Conservation (phyloP, 192 early-diverging fungal species). For the Coemansia javaensis region DNA sequence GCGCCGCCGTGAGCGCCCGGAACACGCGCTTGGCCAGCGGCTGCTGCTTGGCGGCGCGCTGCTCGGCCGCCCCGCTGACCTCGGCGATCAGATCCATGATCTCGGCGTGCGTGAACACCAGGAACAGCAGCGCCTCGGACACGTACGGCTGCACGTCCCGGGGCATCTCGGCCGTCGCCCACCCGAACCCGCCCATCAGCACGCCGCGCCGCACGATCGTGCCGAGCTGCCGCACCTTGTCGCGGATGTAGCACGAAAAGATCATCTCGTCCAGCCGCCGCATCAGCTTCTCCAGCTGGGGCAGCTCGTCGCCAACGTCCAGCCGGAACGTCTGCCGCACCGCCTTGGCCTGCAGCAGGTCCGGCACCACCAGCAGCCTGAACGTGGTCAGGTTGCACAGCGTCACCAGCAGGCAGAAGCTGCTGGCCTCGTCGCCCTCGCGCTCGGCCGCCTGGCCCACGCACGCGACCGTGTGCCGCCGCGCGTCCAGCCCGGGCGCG, state of each 20-base stretch:
- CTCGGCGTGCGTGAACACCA: constrained; percentile 89
- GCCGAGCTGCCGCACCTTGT: constrained; percentile 62
- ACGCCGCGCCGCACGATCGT: constrained; percentile 76
- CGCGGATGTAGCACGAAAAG: constrained; percentile 82
- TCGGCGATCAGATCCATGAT: constrained; percentile 72
- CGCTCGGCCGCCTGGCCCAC: constrained; percentile 3
- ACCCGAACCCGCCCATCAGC: constrained; percentile 82
- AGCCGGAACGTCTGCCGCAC: constrained; percentile 56
- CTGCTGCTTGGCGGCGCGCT: constrained; percentile 53
- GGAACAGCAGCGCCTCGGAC: constrained; percentile 73
- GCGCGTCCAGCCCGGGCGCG: constrained; percentile 1
- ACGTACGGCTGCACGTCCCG: constrained; percentile 86
- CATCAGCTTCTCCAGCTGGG: constrained; percentile 67
- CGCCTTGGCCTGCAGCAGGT: constrained; percentile 68
- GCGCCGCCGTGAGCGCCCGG: constrained; percentile 61
- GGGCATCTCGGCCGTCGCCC: constrained; percentile 66
- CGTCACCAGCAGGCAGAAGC: constrained; percentile 62
- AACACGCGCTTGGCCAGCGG: constrained; percentile 74
- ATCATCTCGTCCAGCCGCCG: constrained; percentile 76
- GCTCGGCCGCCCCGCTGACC: constrained; percentile 43
- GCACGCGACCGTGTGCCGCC: constrained; percentile 24
- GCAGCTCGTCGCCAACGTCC: constrained; percentile 51
- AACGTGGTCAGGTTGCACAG: constrained; percentile 80
- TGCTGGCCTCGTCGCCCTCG: constrained; percentile 19
- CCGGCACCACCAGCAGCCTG: constrained; percentile 66